phyloP scores from a whole-genome alignment of 2,329 filamentous ascomycete genomes.

The Diaporthe sp. region DNA sequence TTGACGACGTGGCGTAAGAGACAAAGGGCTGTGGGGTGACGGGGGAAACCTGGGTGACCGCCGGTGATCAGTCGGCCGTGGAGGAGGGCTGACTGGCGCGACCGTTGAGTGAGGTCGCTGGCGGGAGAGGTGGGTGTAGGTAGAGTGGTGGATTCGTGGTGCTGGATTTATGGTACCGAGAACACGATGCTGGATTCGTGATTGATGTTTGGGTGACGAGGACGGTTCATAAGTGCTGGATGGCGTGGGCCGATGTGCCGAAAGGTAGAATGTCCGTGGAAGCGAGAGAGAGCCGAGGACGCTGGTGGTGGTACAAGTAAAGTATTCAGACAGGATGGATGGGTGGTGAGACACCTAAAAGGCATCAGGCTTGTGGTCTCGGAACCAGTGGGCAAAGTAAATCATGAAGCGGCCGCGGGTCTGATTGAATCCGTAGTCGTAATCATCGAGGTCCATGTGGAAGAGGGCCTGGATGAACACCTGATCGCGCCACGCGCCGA shows the following conservation, averaged over 20 bases:
- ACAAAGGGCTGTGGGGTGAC: neutral
- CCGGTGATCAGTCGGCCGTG: neutral
- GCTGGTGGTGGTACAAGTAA: neutral
- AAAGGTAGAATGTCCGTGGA: neutral
- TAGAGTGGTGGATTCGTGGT: neutral
- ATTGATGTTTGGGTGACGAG: neutral
- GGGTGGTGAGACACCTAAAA: neutral
- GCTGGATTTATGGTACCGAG: neutral
- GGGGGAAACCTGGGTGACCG: neutral
- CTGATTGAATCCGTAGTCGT: accelerated
- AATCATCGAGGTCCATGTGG: neutral
- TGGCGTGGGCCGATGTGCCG: neutral
- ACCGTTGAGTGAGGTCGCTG: neutral
- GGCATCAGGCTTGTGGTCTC: accelerated
- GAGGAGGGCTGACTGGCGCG: too few species aligned
- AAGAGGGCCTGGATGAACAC: neutral
- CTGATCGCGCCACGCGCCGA: neutral
- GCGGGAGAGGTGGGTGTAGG: neutral
- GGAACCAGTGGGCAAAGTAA: neutral
- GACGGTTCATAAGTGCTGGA: neutral
- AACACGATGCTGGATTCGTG: neutral
- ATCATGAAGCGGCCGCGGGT: too few species aligned
- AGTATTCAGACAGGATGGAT: neutral
- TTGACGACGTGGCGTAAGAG: neutral
- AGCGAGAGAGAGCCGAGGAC: too few species aligned